These are phyloP conservation scores for Neurospora sp. DNA, from an alignment of 495 filamentous ascomycete genomes.

Conservation along the genomic window DNA sequence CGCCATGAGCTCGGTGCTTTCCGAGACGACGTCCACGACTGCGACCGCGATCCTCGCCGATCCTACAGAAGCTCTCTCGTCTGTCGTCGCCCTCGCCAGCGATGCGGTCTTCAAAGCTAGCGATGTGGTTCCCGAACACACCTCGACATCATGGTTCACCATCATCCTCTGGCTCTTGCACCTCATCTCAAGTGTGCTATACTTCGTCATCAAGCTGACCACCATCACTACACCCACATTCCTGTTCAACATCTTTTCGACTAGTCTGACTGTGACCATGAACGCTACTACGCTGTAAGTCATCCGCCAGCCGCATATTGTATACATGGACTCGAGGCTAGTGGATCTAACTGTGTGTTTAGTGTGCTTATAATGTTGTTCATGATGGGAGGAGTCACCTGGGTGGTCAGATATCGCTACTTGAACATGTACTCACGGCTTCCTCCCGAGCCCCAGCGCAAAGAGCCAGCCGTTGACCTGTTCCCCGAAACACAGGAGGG, in stretches of 20 bases:
- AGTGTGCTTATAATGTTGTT: conserved; percentile 70
- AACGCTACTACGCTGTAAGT: conserved; percentile 88
- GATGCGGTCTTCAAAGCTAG: conserved; percentile 28
- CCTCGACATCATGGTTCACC: conserved; percentile 38
- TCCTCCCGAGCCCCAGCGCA: conserved; percentile 87
- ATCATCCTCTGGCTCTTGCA: conserved; percentile 45
- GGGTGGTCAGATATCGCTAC: conserved; percentile 89
- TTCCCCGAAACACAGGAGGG: conserved; percentile 89
- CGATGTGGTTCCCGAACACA: conserved; percentile 26
- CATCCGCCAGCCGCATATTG: neutral
- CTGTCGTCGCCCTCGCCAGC: conserved; percentile 26
- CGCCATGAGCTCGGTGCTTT: neutral
- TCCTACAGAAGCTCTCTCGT: conserved; percentile 15
- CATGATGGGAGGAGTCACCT: conserved; percentile 71
- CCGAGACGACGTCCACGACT: neutral
- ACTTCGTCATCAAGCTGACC: conserved; percentile 73
- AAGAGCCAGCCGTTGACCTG: conserved; percentile 88
- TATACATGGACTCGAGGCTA: neutral
- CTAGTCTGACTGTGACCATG: conserved; percentile 92
- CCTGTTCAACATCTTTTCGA: conserved; percentile 91
- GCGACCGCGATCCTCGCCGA: conserved; percentile 5
- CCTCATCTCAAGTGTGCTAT: conserved; percentile 64
- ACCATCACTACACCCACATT: conserved; percentile 85
- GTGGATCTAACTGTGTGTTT: neutral
- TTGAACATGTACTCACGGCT: conserved; percentile 92